A percentile compares a stretch with the other conserved stretches of the same genome.
phyloP scores from a whole-genome alignment of 805 yeast species.

The Wickerhamomyces bisporus region DNA sequence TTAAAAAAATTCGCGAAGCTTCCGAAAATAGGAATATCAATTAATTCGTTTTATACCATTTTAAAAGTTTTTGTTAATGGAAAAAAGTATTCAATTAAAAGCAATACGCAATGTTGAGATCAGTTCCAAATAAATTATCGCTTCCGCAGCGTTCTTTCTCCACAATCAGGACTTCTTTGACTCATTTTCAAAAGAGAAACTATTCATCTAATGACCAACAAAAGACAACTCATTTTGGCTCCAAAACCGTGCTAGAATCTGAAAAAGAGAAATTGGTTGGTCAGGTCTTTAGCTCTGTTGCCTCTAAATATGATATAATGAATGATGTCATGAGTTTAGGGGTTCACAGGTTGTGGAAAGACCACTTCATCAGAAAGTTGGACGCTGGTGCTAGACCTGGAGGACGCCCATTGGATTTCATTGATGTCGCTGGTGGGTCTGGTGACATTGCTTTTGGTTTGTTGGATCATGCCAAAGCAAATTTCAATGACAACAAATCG shows the following conservation, averaged over 20 bases:
- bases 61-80: too few relatives aligned
- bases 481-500: conserved; percentile 67
- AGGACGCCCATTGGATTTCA: conserved; percentile 72
- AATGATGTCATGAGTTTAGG: conserved; percentile 98
- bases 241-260: conserved; percentile 68
- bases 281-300: conserved; percentile 90
- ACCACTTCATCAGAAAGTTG: conserved; percentile 77
- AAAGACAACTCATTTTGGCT: conserved; percentile 89
- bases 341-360: conserved; percentile 91
- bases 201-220: conserved; percentile 3
- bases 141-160: too few relatives aligned
- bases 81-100: too few relatives aligned
- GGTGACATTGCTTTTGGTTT: conserved; percentile 97
- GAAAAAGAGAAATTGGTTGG: conserved; percentile 82
- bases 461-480: conserved; percentile 80
- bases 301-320: conserved; percentile 92
- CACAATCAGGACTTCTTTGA: background rate
- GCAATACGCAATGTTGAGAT: too few relatives aligned
- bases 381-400: conserved; percentile 95
- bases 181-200: background rate
- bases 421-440: conserved; percentile 98
- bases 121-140: background rate
- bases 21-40: too few relatives aligned
- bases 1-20: too few relatives aligned
- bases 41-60: too few relatives aligned